These are phyloP conservation scores for Fusarium sp. DNA, from an alignment of 2,329 filamentous ascomycete species.

Conservation along the genomic window DNA sequence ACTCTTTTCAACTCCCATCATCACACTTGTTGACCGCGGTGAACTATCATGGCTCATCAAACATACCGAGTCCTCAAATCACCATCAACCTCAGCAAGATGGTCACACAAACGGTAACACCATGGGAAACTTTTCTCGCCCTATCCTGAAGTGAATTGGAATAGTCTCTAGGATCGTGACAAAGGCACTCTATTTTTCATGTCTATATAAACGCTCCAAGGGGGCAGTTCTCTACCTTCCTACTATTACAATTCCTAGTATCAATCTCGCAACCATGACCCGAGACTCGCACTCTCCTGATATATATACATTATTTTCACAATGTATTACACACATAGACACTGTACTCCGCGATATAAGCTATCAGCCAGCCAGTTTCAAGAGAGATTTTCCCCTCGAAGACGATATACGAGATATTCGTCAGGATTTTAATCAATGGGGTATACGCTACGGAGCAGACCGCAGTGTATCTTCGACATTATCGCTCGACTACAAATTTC, in stretches of 20 bases:
- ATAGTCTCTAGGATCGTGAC: background rate
- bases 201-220: slow-evolving; percentile 2
- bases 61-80: slow-evolving; percentile 2
- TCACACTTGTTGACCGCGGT: background rate
- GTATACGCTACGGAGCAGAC: slow-evolving; percentile 19
- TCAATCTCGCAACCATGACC: background rate
- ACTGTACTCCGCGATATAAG: background rate
- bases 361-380: background rate
- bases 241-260: background rate
- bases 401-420: slow-evolving; percentile 2
- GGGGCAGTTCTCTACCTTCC: background rate
- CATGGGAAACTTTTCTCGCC: slow-evolving; percentile 17
- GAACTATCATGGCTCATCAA: background rate
- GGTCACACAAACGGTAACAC: slow-evolving; percentile 32
- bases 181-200: background rate
- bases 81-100: slow-evolving; percentile 8
- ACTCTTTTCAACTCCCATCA: background rate
- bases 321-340: slow-evolving; percentile 18
- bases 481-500: slow-evolving; percentile 36
- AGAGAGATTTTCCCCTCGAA: slow-evolving; percentile 3
- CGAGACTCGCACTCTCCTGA: background rate
- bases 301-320: slow-evolving; percentile 18
- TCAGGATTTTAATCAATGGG: slow-evolving; percentile 28
- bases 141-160: background rate
- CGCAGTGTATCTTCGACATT: slow-evolving; percentile 2